Evolutionary conservation across 2,329 filamentous ascomycete species (phyloP), one percentile per base, ranked within the genome.

Genomic region (Alternaria consortialis): DNA sequence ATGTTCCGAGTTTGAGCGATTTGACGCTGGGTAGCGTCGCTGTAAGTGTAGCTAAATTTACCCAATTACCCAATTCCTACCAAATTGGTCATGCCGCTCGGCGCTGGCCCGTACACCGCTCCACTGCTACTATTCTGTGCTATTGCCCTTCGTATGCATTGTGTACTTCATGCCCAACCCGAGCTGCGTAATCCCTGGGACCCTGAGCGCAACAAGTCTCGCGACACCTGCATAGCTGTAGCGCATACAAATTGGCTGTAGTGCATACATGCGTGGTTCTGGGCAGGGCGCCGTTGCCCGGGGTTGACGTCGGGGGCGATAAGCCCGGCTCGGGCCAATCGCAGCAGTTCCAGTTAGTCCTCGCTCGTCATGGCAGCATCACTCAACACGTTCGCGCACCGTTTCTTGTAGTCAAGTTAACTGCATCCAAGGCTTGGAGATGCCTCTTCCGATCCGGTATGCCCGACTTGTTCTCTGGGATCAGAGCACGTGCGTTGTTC

Each of bases 1-100:
- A 34, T 11, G 52, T 70, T 67, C 75, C 74, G 75, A 71, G 61
- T 72, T 73, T 76, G 74, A 73, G 73, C 75, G 75, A 72, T 62
- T 62, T 65, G 66, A 68, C 59, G 64, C 67, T 74, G 74, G 74
- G 72, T 69, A 75, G 60, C 70, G 63, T 75, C 72, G 74, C 73
- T 64, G 60, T 47, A 56, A 48, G 47, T 47, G 59, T 62, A 65
- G 58, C 72, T 74, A 75, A 73, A 72, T 69, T 73, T 75, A 75
- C 64, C 60, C 61, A 64, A 60, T 55, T 36, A 40, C 64, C 60
- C 62, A 64, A 60, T 55, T 36, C 42, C 55, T 56, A 53, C 58
- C 59, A 25, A 36, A 65, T 69, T 70, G 66, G 67, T 68, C 67
- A 67, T 67, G 61, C 17, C 29, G 50, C 57, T 59, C 37, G 31